Percentiles rank a stretch among this genome's conserved stretches.
These are phyloP conservation scores for Plasmodium reichenowi DNA, from an alignment of 169 alveolate genomes.

Conservation along the genomic window DNA sequence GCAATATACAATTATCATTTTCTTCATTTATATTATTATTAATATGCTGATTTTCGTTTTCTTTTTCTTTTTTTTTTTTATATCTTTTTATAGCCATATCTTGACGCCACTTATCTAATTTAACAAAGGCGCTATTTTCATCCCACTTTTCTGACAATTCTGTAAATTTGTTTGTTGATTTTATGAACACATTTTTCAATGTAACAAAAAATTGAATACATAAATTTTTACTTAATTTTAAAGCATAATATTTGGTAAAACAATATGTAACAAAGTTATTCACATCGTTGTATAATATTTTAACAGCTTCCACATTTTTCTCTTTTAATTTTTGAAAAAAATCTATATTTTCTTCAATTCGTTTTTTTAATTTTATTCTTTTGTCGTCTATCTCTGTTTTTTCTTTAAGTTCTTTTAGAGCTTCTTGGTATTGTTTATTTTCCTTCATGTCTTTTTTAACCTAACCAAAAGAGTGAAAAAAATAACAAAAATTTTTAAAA, in stretches of 20 bases:
- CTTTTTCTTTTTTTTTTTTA: constrained; percentile 64
- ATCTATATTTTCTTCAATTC: constrained; percentile 76
- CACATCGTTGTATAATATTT: constrained; percentile 46
- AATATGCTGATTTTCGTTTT: constrained; percentile 29
- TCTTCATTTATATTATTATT: constrained; percentile 22
- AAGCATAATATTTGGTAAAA: constrained; percentile 28
- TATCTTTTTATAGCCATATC: constrained; percentile 81
- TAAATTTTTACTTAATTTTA: constrained; percentile 25
- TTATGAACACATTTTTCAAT: constrained; percentile 1
- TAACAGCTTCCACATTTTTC: constrained; percentile 70
- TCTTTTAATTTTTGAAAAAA: constrained; percentile 60
- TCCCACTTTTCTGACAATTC: constrained; percentile 54
- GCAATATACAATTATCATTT: background rate
- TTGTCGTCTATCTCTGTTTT: constrained; percentile 71
- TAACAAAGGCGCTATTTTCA: constrained; percentile 49
- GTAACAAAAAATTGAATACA: constrained; percentile 22
- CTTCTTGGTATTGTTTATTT: constrained; percentile 85
- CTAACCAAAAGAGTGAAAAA: background rate
- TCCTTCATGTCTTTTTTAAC: constrained; percentile 86
- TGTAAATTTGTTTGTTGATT: constrained; percentile 12
- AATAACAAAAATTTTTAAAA: no score
- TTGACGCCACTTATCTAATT: constrained; percentile 81
- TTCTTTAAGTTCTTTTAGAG: constrained; percentile 83
- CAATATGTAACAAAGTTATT: constrained; percentile 30
- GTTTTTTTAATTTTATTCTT: constrained; percentile 78